Conservation (phyloP, 305 asterid genomes). For the Fraxinus ornus region DNA sequence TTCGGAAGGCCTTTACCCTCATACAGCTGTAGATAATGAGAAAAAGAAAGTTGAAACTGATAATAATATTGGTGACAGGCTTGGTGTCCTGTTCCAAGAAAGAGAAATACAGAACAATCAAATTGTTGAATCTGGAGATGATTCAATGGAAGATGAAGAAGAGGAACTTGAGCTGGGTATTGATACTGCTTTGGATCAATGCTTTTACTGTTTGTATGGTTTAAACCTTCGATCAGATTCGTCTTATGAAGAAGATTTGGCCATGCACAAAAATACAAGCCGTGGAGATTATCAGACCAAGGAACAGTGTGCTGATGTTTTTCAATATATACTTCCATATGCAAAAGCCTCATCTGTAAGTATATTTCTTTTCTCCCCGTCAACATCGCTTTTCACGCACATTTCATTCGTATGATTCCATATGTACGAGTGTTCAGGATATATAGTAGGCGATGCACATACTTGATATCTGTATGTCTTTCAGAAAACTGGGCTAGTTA, state of each 20-base stretch:
- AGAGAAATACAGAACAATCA: slow-evolving; percentile 43
- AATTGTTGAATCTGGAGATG: slow-evolving; percentile 40
- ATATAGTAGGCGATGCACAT: slow-evolving; percentile 15
- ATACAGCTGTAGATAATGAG: slow-evolving; percentile 34
- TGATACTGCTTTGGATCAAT: slow-evolving; percentile 92
- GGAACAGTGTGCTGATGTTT: slow-evolving; percentile 99
- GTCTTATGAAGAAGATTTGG: slow-evolving; percentile 86
- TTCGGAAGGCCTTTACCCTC: slow-evolving; percentile 40
- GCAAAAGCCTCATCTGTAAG: slow-evolving; percentile 97
- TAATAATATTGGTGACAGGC: slow-evolving; percentile 34
- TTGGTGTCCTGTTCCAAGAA: slow-evolving; percentile 34
- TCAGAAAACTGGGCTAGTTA: slow-evolving; percentile 85
- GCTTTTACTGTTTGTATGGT: slow-evolving; percentile 95
- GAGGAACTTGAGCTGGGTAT: slow-evolving; percentile 89
- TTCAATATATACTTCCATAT: slow-evolving; percentile 89
- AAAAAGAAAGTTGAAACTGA: slow-evolving; percentile 39
- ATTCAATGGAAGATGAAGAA: slow-evolving; percentile 71
- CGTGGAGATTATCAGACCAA: slow-evolving; percentile 97
- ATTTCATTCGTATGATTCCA: slow-evolving; percentile 12
- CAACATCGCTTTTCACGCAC: slow-evolving; percentile 2
- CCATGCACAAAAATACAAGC: slow-evolving; percentile 87
- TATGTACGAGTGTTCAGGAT: slow-evolving; percentile 14
- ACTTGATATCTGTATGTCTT: slow-evolving; percentile 28
- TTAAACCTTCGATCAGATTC: slow-evolving; percentile 89
- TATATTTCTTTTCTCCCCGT: slow-evolving; percentile 23